A percentile compares a stretch with the other conserved stretches of the same genome.
phyloP scores from a whole-genome alignment of 495 filamentous ascomycete species.

The Trichoderma reesei region DNA sequence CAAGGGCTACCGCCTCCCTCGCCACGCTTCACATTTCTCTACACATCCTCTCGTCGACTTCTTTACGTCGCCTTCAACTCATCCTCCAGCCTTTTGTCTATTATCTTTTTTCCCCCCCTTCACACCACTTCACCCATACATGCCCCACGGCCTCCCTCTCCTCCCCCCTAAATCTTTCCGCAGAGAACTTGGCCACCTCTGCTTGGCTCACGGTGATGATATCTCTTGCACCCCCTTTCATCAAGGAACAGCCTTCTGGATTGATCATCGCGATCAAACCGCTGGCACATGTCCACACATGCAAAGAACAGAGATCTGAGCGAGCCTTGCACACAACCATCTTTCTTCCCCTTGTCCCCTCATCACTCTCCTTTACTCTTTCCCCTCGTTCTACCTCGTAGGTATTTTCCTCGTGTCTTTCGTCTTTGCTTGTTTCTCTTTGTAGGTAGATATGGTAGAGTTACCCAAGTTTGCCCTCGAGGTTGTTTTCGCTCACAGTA shows the following conservation, averaged over 20 bases:
- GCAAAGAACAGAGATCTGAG: constrained; percentile 38
- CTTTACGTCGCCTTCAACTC: too few relatives aligned
- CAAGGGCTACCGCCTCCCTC: too few relatives aligned
- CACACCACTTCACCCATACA: too few relatives aligned
- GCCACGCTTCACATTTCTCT: too few relatives aligned
- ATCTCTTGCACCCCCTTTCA: not conserved
- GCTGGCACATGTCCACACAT: constrained; percentile 9
- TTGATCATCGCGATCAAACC: not conserved
- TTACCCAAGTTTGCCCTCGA: not conserved
- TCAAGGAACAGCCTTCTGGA: not conserved
- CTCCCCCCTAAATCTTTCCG: too few relatives aligned
- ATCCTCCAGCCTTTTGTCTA: too few relatives aligned
- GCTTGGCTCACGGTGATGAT: not conserved
- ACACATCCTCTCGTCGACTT: too few relatives aligned
- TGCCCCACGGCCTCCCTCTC: too few relatives aligned
- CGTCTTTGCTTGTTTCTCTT: too few relatives aligned
- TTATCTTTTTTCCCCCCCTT: too few relatives aligned
- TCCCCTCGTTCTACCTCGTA: not conserved
- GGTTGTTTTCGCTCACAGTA: constrained; percentile 6
- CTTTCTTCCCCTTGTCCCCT: not conserved
- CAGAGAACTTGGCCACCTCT: too few relatives aligned
- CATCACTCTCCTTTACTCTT: not conserved
- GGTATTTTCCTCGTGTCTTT: not conserved
- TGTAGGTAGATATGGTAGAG: too few relatives aligned
- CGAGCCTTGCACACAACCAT: constrained; percentile 10